Base-by-base conservation (phyloP, 306 rosid genomes). In the Vigna radiata region DNA sequence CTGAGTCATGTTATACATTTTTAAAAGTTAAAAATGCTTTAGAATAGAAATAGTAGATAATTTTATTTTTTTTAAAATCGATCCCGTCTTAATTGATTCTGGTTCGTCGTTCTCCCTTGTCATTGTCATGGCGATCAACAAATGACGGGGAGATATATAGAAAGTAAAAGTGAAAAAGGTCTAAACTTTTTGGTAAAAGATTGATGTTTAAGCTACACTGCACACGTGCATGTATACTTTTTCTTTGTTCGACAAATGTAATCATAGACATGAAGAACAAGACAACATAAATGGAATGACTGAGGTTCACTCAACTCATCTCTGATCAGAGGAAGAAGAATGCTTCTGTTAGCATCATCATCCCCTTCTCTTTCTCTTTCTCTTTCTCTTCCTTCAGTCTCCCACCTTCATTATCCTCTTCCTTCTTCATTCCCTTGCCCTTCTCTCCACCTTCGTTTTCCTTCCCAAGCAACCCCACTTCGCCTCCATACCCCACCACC, bases 341-440 rank as follows among this genome's bases (percentile, higher is more conserved):
- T 94, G 98, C 65, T 79, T 44, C 81, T 72, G 16, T 77, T 78
- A 12, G 43, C 74, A 52, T 73, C 71, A 60, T 54, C 81, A 53
- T 67, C 76, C 58, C 37, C 44, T 7, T 29, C 4, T 29, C 33
- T 29, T 29, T 41, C 46, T 8, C 44, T 0, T 39, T 39, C 79
- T 21, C 68, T 75, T 53, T 37, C 73, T 43, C 55, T 46, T 14
- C 72, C 83, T 75, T 77, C 87, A 12, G 66, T 75, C 4, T 54
- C 65, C 79, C 67, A 23, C 5, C 29, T 54, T 50, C 76, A 31
- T 39, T 62, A 12, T 39, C 72, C 43, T 69, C 79, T 81, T 56
- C 85, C 80, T 68, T 78, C 78, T 16, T 53, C 77, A 73, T 37
- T 77, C 50, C 50, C 65, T 50, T 75, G n/a, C 14, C 23, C 80